Evolutionary conservation across 2,329 filamentous ascomycete genomes (phyloP).

Genomic region (Ceratocystis alfenasii): DNA sequence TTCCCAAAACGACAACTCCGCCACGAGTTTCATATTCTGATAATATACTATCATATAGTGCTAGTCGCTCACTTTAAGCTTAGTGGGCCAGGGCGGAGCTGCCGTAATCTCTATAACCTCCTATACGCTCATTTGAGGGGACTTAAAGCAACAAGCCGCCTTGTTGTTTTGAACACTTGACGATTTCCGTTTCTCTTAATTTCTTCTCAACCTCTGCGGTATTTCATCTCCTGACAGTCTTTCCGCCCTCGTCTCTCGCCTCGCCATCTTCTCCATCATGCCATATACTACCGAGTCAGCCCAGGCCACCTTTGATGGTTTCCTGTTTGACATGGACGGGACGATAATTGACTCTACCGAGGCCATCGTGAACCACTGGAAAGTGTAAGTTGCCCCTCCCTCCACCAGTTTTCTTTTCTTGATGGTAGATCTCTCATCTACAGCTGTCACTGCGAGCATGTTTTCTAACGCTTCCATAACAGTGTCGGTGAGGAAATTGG

Average conservation of each 20-base stretch:
- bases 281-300: slow-evolving; percentile 35
- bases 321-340: slow-evolving; percentile 67
- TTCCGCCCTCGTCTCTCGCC: neutral
- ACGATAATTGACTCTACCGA: slow-evolving; percentile 73
- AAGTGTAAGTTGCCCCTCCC: slow-evolving; percentile 38
- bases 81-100: neutral
- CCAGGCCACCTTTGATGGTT: slow-evolving; percentile 40
- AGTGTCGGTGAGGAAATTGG: slow-evolving; percentile 75
- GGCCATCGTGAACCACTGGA: slow-evolving; percentile 69
- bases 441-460: neutral
- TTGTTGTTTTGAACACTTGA: neutral
- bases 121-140: neutral
- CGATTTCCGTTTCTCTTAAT: neutral
- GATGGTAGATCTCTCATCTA: neutral
- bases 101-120: neutral
- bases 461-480: slow-evolving; percentile 31
- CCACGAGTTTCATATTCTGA: neutral
- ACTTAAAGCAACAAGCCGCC: neutral
- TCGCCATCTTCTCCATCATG: slow-evolving; percentile 17
- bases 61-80: neutral
- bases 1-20: slow-evolving; percentile 17
- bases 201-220: neutral
- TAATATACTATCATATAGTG: neutral
- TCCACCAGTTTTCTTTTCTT: neutral
- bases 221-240: neutral